Evolutionary conservation across 345 rosid genomes (phyloP), one percentile per base, ranked within the genome.

Genomic region (Citrus hindsii): DNA sequence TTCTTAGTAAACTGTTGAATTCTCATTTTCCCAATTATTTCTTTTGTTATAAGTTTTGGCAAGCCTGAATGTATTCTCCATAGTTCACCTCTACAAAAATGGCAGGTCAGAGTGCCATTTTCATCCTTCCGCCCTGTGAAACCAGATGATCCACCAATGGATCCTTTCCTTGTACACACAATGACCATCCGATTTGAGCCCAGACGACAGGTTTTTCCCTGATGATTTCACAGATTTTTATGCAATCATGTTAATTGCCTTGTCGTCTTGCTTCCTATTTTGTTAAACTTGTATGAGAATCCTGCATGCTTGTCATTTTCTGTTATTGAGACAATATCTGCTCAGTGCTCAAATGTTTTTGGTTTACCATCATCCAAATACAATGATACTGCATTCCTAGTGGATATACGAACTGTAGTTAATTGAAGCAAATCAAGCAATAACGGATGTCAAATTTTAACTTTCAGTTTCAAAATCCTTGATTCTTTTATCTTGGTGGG

Each of bases 121-220:
- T 93, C 98, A 79, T 87, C 95, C 73, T 90, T 96, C 77, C 97
- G 99, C 76, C 93, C 99, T 33, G 98, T 93, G 76, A 91, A 92
- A 76, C 97, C 97, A 42, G 98, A 93, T 87, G 98, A 96, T 86
- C 97, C 93, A 37, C 97, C 94, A 69, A 76, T 96, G 69, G 99
- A 96, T 77, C 97, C 98, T 10, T 96, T 92, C 86, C 97, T 96
- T 69, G 95, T 90, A 75, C 99, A 93, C 84, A 92, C 97, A 61
- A 69, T 96, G 79, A 93, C 97, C 0, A 91, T 96, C 81, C 92
- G 97, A n/a, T 93, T 96, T 91, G 99, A 96, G 89, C 98, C 97
- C 61, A 89, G 92, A 78, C 88, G 95, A 89, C 98, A 92, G 98
- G 99, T 92, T 79, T 84, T 82, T 79, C 28, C 53, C 37, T 79